These are phyloP conservation scores for Cercophora sp. DNA, from an alignment of 495 filamentous ascomycete genomes.

Conservation along the genomic window DNA sequence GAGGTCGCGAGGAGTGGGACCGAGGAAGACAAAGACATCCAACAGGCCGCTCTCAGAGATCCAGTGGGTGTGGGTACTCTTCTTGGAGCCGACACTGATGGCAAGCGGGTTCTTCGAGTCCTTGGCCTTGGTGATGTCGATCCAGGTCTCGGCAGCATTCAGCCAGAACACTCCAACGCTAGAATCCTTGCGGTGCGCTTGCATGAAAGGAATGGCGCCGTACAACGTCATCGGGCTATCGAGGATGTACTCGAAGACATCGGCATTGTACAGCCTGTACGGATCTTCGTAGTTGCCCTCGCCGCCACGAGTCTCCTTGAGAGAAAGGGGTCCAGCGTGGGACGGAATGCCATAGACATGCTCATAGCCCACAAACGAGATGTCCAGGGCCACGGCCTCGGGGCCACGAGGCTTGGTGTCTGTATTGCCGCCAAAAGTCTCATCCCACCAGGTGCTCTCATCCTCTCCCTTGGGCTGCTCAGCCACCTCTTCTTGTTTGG, in stretches of 20 bases:
- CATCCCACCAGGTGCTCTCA: conserved; percentile 95
- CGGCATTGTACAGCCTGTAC: conserved; percentile 93
- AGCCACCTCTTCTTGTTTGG: conserved; percentile 37
- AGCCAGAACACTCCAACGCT: conserved; percentile 99
- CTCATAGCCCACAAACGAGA: conserved; percentile 85
- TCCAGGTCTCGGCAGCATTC: conserved; percentile 95
- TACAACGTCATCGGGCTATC: conserved; percentile 99
- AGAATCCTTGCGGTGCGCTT: conserved; percentile 88
- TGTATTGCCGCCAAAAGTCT: conserved; percentile 88
- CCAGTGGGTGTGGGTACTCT: conserved; percentile 89
- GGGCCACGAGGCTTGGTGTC: conserved; percentile 87
- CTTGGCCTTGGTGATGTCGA: conserved; percentile 86
- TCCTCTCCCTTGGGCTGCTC: conserved; percentile 48
- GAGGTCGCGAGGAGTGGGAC: conserved; percentile 76
- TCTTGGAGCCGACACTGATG: conserved; percentile 64
- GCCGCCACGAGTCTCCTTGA: conserved; percentile 87
- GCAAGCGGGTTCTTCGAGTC: conserved; percentile 69
- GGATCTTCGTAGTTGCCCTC: conserved; percentile 80
- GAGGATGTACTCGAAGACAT: conserved; percentile 96
- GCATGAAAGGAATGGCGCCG: conserved; percentile 93
- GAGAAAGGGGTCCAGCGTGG: conserved; percentile 79
- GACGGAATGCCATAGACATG: conserved; percentile 95
- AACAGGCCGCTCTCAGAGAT: conserved; percentile 86
- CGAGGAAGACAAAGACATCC: conserved; percentile 91
- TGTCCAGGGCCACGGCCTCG: conserved; percentile 85